phyloP scores from a whole-genome alignment of 2,329 filamentous ascomycete genomes.

The Tolypocladium nubicola region DNA sequence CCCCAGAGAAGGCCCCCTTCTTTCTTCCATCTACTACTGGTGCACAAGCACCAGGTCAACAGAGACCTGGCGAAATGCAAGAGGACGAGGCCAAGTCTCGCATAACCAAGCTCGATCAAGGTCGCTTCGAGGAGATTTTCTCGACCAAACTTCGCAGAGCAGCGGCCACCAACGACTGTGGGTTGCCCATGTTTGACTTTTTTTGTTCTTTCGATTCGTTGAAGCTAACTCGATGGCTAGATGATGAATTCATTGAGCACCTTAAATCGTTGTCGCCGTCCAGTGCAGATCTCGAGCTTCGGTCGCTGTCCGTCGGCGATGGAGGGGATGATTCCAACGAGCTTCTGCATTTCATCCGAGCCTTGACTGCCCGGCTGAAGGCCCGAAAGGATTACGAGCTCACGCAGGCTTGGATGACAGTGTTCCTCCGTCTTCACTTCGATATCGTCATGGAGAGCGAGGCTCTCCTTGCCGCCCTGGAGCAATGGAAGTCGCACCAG shows the following conservation, averaged over 20 bases:
- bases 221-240: conserved; percentile 23
- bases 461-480: conserved; percentile 46
- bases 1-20: conserved; percentile 89
- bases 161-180: conserved; percentile 49
- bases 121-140: conserved; percentile 46
- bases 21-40: conserved; percentile 65
- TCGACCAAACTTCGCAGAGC: conserved; percentile 45
- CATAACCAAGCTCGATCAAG: conserved; percentile 56
- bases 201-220: conserved; percentile 2
- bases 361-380: conserved; percentile 60
- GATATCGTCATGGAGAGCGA: conserved; percentile 41
- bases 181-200: conserved; percentile 17
- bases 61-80: conserved; percentile 18
- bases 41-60: conserved; percentile 26
- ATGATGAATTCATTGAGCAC: conserved; percentile 61
- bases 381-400: conserved; percentile 80
- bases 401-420: conserved; percentile 94
- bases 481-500: conserved; percentile 62
- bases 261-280: conserved; percentile 75
- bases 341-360: conserved; percentile 68
- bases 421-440: conserved; percentile 74
- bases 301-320: conserved; percentile 52
- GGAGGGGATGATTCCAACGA: conserved; percentile 51
- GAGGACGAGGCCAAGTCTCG: conserved; percentile 45
- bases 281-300: conserved; percentile 81